A percentile compares a stretch with the other conserved stretches of the same genome.
These are phyloP conservation scores for Barnettozyma hawaiiensis DNA, from an alignment of 1,139 yeast species.

Conservation along the genomic window DNA sequence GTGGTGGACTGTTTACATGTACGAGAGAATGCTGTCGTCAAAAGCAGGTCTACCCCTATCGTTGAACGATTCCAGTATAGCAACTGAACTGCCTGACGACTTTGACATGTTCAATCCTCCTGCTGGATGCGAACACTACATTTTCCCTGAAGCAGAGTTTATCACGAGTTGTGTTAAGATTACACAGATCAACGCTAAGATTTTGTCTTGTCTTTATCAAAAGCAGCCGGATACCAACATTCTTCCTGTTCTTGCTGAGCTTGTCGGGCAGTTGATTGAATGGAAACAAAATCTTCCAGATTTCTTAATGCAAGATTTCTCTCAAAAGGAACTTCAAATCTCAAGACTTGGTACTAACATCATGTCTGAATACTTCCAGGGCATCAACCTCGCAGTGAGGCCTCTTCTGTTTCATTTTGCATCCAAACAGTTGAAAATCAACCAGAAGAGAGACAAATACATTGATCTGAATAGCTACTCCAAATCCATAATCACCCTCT, in stretches of 20 bases:
- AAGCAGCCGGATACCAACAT: slow-evolving; percentile 72
- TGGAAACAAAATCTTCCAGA: slow-evolving; percentile 69
- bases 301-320: slow-evolving; percentile 59
- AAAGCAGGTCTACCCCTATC: slow-evolving; percentile 82
- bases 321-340: slow-evolving; percentile 48
- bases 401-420: slow-evolving; percentile 80
- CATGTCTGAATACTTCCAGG: slow-evolving; percentile 84
- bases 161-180: slow-evolving; percentile 75
- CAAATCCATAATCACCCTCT: slow-evolving; percentile 56
- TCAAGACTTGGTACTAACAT: slow-evolving; percentile 69
- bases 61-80: slow-evolving; percentile 71
- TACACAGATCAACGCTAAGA: slow-evolving; percentile 74
- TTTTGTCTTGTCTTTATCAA: slow-evolving; percentile 66
- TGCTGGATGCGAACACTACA: slow-evolving; percentile 55
- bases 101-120: slow-evolving; percentile 57
- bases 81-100: slow-evolving; percentile 71
- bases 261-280: slow-evolving; percentile 60
- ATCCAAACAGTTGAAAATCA: slow-evolving; percentile 54
- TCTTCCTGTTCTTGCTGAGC: slow-evolving; percentile 64
- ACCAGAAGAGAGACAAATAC: slow-evolving; percentile 46
- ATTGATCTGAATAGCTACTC: slow-evolving; percentile 68
- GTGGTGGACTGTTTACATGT: slow-evolving; percentile 93
- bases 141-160: slow-evolving; percentile 77
- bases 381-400: slow-evolving; percentile 75
- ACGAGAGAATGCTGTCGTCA: slow-evolving; percentile 78